Evolutionary conservation across 2,329 filamentous ascomycete species (phyloP).

Genomic region (Phaeosphaeriaceae sp.): DNA sequence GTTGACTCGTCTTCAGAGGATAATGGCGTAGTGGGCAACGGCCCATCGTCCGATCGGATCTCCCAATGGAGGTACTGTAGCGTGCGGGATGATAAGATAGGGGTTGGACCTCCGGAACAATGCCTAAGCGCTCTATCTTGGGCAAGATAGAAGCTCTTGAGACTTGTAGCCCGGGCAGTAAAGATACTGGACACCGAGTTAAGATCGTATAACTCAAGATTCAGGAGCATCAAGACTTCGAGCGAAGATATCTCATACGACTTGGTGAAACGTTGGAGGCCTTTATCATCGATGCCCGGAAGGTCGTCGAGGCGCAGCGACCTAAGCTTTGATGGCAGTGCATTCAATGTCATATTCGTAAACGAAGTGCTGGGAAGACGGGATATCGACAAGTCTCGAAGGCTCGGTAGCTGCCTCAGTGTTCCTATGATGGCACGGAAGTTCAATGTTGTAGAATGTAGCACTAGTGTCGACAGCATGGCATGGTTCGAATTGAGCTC

Average conservation of each 20-base stretch:
- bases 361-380: constrained; percentile 62
- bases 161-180: constrained; percentile 49
- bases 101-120: constrained; percentile 48
- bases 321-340: constrained; percentile 57
- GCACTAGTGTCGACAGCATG: constrained; percentile 60
- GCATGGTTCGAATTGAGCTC: constrained; percentile 61
- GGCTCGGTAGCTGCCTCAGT: constrained; percentile 59
- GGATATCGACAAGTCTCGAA: constrained; percentile 63
- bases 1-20: constrained; percentile 6
- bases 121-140: constrained; percentile 59
- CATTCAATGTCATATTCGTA: constrained; percentile 60
- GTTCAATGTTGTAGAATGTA: constrained; percentile 55
- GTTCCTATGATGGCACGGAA: constrained; percentile 63
- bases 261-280: constrained; percentile 59
- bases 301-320: constrained; percentile 64
- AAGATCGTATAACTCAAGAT: constrained; percentile 61
- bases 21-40: constrained; percentile 15
- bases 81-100: constrained; percentile 57
- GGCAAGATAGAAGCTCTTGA: constrained; percentile 60
- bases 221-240: constrained; percentile 58
- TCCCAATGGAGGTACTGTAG: constrained; percentile 66
- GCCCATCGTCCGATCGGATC: constrained; percentile 51
- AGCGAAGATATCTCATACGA: constrained; percentile 55
- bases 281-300: constrained; percentile 62
- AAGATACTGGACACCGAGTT: constrained; percentile 61